These are phyloP conservation scores for Phalaenopsis equestris DNA, from an alignment of 106 monocot species.

Conservation along the genomic window DNA sequence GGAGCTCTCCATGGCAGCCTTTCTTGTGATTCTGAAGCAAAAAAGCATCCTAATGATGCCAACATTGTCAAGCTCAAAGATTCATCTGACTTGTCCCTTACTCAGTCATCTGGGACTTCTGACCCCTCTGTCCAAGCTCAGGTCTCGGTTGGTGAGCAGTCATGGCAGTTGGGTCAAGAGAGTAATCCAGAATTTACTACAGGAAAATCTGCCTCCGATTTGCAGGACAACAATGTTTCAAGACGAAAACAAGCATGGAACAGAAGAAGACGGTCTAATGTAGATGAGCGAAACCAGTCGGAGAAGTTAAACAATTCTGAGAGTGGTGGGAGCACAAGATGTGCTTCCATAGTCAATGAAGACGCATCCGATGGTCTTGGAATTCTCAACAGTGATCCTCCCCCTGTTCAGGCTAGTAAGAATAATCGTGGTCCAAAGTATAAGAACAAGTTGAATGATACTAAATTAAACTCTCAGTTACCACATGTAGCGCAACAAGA, in stretches of 20 bases:
- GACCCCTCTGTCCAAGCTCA: neutral
- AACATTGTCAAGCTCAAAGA: neutral
- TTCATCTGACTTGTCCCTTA: neutral
- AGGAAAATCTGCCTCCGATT: constrained; percentile 11
- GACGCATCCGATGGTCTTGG: neutral
- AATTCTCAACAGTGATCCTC: constrained; percentile 11
- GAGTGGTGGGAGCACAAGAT: constrained; percentile 1
- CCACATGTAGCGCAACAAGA: constrained; percentile 3
- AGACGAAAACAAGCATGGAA: constrained; percentile 46
- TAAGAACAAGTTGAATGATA: constrained; percentile 36
- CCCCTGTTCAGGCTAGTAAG: constrained; percentile 38
- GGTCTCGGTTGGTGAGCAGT: neutral
- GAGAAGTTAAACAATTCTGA: constrained; percentile 15
- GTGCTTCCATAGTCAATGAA: too few species aligned
- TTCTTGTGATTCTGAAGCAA: neutral
- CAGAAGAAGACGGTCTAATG: constrained; percentile 31
- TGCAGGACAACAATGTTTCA: constrained; percentile 13
- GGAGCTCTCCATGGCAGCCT: neutral
- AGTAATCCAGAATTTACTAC: neutral
- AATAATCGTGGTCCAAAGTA: constrained; percentile 29
- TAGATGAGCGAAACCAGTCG: constrained; percentile 19
- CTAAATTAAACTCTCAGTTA: constrained; percentile 8
- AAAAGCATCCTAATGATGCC: constrained; percentile 11
- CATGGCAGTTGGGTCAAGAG: constrained; percentile 2
- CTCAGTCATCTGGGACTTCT: neutral